phyloP scores from a whole-genome alignment of 306 rosid genomes.

The Quercus parvula region DNA sequence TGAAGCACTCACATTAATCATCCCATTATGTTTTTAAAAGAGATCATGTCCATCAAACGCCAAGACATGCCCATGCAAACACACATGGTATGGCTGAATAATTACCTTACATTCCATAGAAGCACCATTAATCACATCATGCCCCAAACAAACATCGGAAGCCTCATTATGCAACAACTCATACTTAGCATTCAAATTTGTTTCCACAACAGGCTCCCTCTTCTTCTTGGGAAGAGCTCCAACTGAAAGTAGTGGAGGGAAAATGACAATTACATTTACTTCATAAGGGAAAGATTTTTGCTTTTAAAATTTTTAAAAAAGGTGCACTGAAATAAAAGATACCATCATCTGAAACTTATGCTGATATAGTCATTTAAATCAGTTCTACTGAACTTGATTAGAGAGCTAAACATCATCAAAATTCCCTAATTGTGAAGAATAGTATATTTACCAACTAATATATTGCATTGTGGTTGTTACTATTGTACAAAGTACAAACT shows the following conservation, averaged over 20 bases:
- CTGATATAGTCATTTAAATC: background rate
- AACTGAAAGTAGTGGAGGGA: slow-evolving; percentile 46
- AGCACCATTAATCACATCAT: slow-evolving; percentile 47
- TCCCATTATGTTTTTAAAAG: background rate
- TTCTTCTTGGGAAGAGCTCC: slow-evolving; percentile 47
- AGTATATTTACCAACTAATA: background rate
- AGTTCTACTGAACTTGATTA: background rate
- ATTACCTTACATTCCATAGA: slow-evolving; percentile 62
- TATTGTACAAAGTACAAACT: background rate
- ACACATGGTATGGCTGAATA: slow-evolving; percentile 17
- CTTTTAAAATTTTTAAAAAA: background rate
- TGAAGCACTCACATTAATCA: slow-evolving; percentile 9
- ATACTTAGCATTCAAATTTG: slow-evolving; percentile 39
- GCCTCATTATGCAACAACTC: slow-evolving; percentile 41
- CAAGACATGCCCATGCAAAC: background rate
- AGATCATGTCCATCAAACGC: background rate
- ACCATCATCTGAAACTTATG: background rate
- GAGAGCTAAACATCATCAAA: background rate
- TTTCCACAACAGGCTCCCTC: slow-evolving; percentile 37
- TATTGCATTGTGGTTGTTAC: background rate
- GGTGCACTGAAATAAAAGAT: background rate
- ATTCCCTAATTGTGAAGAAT: background rate
- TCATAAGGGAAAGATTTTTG: background rate
- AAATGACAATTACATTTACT: slow-evolving; percentile 21
- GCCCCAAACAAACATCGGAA: slow-evolving; percentile 52